Evolutionary conservation across 2,329 filamentous ascomycete species (phyloP), one percentile per base, ranked within the genome.

Genomic region (Arthroderma sp.): DNA sequence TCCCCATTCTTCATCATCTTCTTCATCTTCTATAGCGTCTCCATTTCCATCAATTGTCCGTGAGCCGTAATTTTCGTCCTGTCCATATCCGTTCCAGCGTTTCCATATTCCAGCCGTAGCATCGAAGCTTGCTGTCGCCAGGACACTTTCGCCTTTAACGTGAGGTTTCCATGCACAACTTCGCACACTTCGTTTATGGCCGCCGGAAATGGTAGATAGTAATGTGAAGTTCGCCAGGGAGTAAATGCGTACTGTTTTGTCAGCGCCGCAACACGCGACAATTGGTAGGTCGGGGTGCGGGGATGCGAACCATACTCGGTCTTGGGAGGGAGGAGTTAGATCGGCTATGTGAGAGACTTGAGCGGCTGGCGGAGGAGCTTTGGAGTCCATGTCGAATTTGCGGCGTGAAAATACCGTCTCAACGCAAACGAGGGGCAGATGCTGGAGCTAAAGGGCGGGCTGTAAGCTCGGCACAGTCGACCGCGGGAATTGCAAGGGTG

Each of bases 61-160:
- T 8, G 50, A 47, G 8, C 36, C 50, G 28, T 44, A 34, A 6
- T 44, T 49, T 15, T 58, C 47, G 46, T 56, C 38, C 51, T 54
- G 39, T 45, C 58, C 49, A 47, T 62, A 62, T 43, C 71, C 70
- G 52, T 72, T 72, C 53, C 77, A 75, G 66, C 75, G 79, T 51
- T 75, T 80, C 89, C 80, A 94, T 55, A 84, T 76, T 6, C 87
- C 91, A 1, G 89, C 88, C 1, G 85, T 93, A 10, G 86, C 82
- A 63, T 98, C 91, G 60, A 98, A 98, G 61, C 83, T 91, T 3
- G 86, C 91, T 0, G 88, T 94, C 4, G 89, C 88, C 10, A 96
- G 75, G 38, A 89, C 86, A 45, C 84, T 80, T 59, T 80, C 77
- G 15, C 71, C 73, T 9, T 73, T 67, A 37, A 77, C 66, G 48